Base-by-base conservation (phyloP, 2,329 filamentous ascomycete genomes). In the Penicillium sp. region DNA sequence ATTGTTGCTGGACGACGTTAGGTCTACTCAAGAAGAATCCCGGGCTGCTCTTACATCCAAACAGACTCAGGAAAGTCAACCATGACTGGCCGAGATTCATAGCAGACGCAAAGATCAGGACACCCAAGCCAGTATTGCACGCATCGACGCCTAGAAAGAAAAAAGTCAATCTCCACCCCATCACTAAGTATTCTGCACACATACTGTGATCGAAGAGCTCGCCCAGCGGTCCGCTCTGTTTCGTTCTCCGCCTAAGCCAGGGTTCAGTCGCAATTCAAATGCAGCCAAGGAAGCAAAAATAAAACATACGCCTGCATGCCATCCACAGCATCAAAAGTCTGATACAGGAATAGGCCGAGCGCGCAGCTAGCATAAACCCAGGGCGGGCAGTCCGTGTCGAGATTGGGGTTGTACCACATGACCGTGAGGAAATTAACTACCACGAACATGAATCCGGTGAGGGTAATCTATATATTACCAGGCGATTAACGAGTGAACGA, bases 321-420 rank as follows among this genome's bases (percentile, higher is more conserved):
- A 74, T 99, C 94, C 24, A 97, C 91, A 2, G 92, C 94, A 74
- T 99, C 94, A 74, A 99, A 96, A 1, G 92, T 97, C 81, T 99
- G 94, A 74, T 99, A 99, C 46, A 97, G 73, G 71, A 97, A 96
- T 60, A 99, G 76, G 2, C 94, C 94, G 28, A 89, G 73, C 4
- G 92, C 87, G 89, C 92, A 99, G 65, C 85, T 88, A 61, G 87
- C 88, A 78, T 99, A 99, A 14, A 99, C 92, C 94, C 94, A 99
- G 1, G 83, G 70, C 9, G 94, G 94, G 69, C 92, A 97, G 71
- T 99, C 90, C 72, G 90, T 87, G 74, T 97, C 92, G 43, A 99
- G 81, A 0, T 84, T 88, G n/a, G 94, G 94, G 63, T 90, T 94
- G 76, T 96, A 99, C 89, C 91, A 97, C 50, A 99, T 81, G 73